These are phyloP conservation scores for Trypanosoma platydactyli DNA, from an alignment of 208 protist genomes.

Conservation along the genomic window DNA sequence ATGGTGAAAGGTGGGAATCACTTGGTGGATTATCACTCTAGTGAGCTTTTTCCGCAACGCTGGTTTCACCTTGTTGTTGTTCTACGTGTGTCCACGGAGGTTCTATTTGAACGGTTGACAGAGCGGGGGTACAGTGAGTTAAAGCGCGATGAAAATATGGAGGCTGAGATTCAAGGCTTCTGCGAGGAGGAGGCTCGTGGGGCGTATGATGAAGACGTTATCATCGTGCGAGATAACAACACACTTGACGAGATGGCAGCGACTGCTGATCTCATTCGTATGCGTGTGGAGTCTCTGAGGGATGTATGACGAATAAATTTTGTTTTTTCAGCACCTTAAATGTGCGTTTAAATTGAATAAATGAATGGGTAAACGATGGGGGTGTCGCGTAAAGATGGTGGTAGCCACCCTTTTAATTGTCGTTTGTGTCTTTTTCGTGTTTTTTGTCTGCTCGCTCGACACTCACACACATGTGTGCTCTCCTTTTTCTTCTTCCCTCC, in stretches of 20 bases:
- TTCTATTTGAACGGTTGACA: slow-evolving; percentile 91
- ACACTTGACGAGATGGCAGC: slow-evolving; percentile 92
- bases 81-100: slow-evolving; percentile 88
- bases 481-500: too few relatives aligned
- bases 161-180: slow-evolving; percentile 97
- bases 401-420: not conserved
- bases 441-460: too few relatives aligned
- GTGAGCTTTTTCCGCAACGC: slow-evolving; percentile 96
- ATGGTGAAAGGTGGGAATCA: slow-evolving; percentile 88
- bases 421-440: not conserved
- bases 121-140: slow-evolving; percentile 89
- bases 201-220: slow-evolving; percentile 89
- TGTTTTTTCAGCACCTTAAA: too few relatives aligned
- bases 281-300: slow-evolving; percentile 52
- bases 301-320: too few relatives aligned
- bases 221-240: slow-evolving; percentile 89
- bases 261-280: slow-evolving; percentile 80
- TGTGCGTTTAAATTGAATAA: not conserved
- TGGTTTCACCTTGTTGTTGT: slow-evolving; percentile 98
- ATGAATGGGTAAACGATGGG: slow-evolving; percentile 4
- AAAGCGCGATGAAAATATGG: slow-evolving; percentile 97
- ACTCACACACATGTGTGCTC: too few relatives aligned
- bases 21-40: slow-evolving; percentile 96
- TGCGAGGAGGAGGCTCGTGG: slow-evolving; percentile 94
- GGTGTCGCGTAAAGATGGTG: not conserved